Evolutionary conservation across 2,329 filamentous ascomycete species (phyloP), one percentile per base, ranked within the genome.

Genomic region (Phaeosphaeria sp.): DNA sequence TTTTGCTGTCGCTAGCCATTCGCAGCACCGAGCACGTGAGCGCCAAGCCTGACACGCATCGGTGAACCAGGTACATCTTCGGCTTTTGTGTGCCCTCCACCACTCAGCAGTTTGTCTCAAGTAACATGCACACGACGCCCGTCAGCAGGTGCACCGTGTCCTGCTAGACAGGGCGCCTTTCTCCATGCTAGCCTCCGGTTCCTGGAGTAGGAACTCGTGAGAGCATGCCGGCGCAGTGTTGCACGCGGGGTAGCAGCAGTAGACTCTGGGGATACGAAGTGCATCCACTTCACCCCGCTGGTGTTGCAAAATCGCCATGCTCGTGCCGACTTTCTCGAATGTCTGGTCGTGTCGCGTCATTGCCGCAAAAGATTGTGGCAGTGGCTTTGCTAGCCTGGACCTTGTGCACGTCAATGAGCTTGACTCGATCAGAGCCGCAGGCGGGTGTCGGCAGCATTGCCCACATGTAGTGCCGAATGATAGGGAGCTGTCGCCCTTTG

Each of bases 31-130:
- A 52, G 66, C 60, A 68, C 68, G 70, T 72, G 71, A 70, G 64
- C 55, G 70, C 65, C 63, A 65, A 62, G 67, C 63, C 58, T 67
- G 60, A 70, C 68, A 65, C 63, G 69, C 71, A 71, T 73, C 72
- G 71, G 71, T 58, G 66, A 46, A 66, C 36, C 61, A 66, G 60
- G 59, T 60, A 63, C 69, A 54, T 59, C 65, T 72, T 69, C 58
- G 66, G 70, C 64, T 55, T 61, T 52, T 56, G 63, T 60, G 42
- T 43, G 15, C 52, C 56, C 62, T 64, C 63, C 54, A 62, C 66
- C 68, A 71, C 56, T 71, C 65, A 69, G 55, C 62, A 56, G 55
- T 69, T 69, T 71, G 63, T 65, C 64, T 69, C 58, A 68, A 58
- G 66, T 71, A 69, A 69, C 65, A 67, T 63, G 44, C 65, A 59